These are phyloP conservation scores for Auxenochlorella pyrenoidosa DNA, from an alignment of 139 green algal genomes.

Conservation along the genomic window DNA sequence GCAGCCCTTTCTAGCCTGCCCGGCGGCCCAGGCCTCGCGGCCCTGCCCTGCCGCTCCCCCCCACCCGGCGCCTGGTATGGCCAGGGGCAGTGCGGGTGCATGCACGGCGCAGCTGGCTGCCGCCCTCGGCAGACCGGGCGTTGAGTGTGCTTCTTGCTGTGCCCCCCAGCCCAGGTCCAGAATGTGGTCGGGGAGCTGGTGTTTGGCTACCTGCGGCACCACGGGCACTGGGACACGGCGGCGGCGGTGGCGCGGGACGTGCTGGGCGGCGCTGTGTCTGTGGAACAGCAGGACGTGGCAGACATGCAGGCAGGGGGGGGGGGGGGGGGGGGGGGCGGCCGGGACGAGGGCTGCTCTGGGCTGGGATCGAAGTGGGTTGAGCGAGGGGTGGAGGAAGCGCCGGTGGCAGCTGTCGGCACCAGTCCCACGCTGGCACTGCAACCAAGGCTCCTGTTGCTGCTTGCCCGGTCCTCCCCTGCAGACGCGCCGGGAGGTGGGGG, in stretches of 20 bases:
- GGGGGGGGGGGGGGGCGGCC: not conserved
- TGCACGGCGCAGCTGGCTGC: too few relatives aligned
- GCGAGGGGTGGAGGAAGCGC: too few relatives aligned
- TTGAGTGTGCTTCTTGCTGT: not conserved
- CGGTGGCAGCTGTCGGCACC: too few relatives aligned
- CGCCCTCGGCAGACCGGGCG: too few relatives aligned
- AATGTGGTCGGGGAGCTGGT: constrained; percentile 68
- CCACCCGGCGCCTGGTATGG: too few relatives aligned
- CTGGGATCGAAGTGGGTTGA: not conserved
- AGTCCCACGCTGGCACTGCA: too few relatives aligned
- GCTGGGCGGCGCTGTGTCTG: constrained; percentile 45
- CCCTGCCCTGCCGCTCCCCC: too few relatives aligned
- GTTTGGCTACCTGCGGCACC: constrained; percentile 76
- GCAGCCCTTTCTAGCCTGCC: too few relatives aligned
- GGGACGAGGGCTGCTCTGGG: not conserved
- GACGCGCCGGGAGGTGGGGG: constrained; percentile 7
- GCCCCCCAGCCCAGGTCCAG: constrained; percentile 5
- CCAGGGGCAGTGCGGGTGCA: too few relatives aligned
- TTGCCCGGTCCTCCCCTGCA: not conserved
- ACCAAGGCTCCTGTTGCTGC: not conserved
- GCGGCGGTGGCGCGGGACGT: constrained; percentile 64
- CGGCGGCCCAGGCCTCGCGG: too few relatives aligned
- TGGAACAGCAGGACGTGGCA: constrained; percentile 31
- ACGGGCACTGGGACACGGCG: constrained; percentile 68
- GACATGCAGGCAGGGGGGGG: constrained; percentile 25